Percentiles rank a stretch among this genome's conserved stretches.
These are phyloP conservation scores for Scheffersomyces amazonensis DNA, from an alignment of 805 yeast genomes.

Conservation along the genomic window DNA sequence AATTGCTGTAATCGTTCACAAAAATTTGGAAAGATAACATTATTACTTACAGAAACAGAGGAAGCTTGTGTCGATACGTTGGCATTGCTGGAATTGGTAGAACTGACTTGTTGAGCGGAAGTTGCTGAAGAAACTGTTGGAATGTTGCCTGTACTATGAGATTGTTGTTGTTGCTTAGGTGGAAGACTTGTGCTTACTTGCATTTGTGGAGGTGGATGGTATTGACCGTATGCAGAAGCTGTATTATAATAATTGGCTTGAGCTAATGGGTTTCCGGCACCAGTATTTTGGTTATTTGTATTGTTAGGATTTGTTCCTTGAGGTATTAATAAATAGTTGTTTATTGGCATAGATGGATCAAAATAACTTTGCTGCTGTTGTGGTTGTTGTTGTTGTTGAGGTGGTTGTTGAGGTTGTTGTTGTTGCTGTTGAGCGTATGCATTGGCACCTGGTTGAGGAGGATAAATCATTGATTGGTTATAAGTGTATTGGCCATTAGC, in stretches of 20 bases:
- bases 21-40: constrained; percentile 17
- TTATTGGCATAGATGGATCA: constrained; percentile 14
- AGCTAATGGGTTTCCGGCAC: not conserved
- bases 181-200: constrained; percentile 4
- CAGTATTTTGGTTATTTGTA: constrained; percentile 3
- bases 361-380: constrained; percentile 6
- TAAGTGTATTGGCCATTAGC: constrained; percentile 4
- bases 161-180: constrained; percentile 5
- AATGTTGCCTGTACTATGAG: not conserved
- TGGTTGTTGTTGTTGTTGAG: constrained; percentile 3
- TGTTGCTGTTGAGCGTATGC: constrained; percentile 5
- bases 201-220: constrained; percentile 2
- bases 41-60: constrained; percentile 4
- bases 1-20: constrained; percentile 25
- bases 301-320: constrained; percentile 3
- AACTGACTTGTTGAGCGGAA: not conserved
- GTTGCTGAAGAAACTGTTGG: not conserved
- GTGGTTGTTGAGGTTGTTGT: constrained; percentile 9
- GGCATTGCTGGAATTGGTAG: constrained; percentile 3
- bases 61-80: constrained; percentile 5
- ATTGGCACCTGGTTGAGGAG: constrained; percentile 6
- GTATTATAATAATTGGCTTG: constrained; percentile 1
- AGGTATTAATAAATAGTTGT: constrained; percentile 21
- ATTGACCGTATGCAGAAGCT: constrained; percentile 4
- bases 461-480: constrained; percentile 5